A percentile compares a stretch with the other conserved stretches of the same genome.
Evolutionary conservation across 352 stramenopile genomes (phyloP).

Genomic region (Phytophthora pseudosyringae): DNA sequence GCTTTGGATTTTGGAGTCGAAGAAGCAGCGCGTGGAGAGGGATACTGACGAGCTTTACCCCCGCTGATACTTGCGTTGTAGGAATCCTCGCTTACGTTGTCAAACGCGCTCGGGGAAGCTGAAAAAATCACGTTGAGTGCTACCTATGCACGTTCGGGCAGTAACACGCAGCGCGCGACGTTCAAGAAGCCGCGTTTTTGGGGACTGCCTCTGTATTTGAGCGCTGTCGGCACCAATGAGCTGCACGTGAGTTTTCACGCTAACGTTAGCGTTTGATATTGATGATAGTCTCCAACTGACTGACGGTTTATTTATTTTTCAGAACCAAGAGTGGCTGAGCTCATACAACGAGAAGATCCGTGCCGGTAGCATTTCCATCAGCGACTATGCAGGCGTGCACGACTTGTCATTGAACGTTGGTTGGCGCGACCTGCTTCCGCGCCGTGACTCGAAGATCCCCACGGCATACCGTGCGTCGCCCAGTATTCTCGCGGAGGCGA

Average conservation of each 20-base stretch:
- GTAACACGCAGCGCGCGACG: constrained; percentile 83
- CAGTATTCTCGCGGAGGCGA: constrained; percentile 90
- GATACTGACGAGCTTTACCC: constrained; percentile 10
- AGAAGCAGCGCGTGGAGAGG: background rate
- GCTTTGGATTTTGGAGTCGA: background rate
- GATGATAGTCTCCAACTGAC: background rate
- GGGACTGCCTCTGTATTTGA: constrained; percentile 81
- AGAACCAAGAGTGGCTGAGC: constrained; percentile 88
- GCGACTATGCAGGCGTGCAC: constrained; percentile 86
- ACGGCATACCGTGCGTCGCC: constrained; percentile 91
- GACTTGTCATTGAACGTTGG: constrained; percentile 86
- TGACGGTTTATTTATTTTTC: background rate
- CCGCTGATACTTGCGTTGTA: constrained; percentile 23
- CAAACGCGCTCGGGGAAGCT: constrained; percentile 83
- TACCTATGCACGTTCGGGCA: constrained; percentile 86
- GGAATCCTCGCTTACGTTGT: constrained; percentile 87
- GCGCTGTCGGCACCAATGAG: constrained; percentile 78
- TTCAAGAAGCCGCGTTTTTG: constrained; percentile 90
- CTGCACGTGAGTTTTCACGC: constrained; percentile 55
- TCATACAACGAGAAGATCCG: constrained; percentile 91
- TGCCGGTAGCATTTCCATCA: constrained; percentile 84
- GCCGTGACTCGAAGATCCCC: constrained; percentile 82
- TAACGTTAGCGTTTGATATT: background rate
- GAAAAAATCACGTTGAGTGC: constrained; percentile 85
- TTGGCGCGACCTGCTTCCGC: constrained; percentile 89